A percentile compares a stretch with the other conserved stretches of the same genome.
Evolutionary conservation across 176 grass and related monocot species (phyloP).

Genomic region (Triticum dicoccoides): DNA sequence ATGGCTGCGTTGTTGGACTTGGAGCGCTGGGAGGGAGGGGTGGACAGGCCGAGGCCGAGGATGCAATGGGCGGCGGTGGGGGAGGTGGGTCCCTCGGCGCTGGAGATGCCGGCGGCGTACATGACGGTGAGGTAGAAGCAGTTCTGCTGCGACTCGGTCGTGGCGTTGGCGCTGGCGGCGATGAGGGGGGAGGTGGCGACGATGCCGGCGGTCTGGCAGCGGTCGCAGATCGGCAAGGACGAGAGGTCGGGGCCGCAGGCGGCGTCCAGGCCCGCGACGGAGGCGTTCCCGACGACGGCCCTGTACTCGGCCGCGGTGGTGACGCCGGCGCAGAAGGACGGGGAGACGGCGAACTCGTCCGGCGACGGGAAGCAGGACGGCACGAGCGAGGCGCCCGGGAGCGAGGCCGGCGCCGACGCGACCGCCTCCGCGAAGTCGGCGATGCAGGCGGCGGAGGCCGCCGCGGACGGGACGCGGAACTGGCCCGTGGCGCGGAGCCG

Average conservation of each 20-base stretch:
- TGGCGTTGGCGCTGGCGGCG: conserved; percentile 33
- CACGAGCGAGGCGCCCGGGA: conserved; percentile 44
- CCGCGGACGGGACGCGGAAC: conserved; percentile 57
- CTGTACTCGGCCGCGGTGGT: conserved; percentile 30
- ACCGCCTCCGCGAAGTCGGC: neutral
- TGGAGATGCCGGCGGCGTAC: conserved; percentile 73
- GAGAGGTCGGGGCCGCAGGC: conserved; percentile 55
- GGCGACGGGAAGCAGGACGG: conserved; percentile 41
- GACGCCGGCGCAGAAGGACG: conserved; percentile 62
- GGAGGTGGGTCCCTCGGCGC: conserved; percentile 39
- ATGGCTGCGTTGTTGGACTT: conserved; percentile 23
- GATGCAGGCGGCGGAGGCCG: conserved; percentile 44
- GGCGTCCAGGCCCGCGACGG: conserved; percentile 33
- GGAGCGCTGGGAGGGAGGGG: neutral
- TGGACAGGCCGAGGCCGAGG: conserved; percentile 49
- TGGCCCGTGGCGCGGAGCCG: conserved; percentile 61
- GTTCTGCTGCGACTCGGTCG: conserved; percentile 9
- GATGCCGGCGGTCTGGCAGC: conserved; percentile 45
- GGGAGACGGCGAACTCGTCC: conserved; percentile 27
- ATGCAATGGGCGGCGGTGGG: conserved; percentile 54
- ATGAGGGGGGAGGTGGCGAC: conserved; percentile 45
- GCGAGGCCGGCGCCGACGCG: conserved; percentile 18
- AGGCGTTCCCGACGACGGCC: conserved; percentile 38
- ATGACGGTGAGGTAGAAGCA: conserved; percentile 74
- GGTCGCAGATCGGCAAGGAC: neutral